Evolutionary conservation across 2,329 filamentous ascomycete genomes (phyloP).

Genomic region (Fusarium euwallaceae): DNA sequence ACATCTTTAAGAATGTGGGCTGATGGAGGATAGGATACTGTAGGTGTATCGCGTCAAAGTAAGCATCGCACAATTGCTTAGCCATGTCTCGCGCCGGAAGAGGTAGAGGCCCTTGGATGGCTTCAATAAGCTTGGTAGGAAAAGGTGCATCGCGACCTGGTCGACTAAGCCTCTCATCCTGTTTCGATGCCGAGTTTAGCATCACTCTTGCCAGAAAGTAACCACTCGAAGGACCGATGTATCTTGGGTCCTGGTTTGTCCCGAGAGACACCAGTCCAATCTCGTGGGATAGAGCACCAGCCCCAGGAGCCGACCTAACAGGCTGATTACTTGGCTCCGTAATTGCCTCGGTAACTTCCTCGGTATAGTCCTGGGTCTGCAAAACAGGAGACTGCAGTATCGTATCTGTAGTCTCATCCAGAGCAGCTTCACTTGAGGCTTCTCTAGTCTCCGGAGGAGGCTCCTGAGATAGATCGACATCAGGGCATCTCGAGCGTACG

Average conservation of each 20-base stretch:
- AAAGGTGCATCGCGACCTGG: conserved; percentile 27
- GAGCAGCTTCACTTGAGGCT: conserved; percentile 15
- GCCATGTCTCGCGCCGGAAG: conserved; percentile 53
- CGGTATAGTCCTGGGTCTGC: neutral
- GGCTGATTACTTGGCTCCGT: conserved; percentile 19
- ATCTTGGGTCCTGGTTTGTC: conserved; percentile 61
- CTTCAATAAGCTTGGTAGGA: conserved; percentile 49
- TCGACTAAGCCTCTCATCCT: conserved; percentile 28
- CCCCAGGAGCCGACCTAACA: conserved; percentile 28
- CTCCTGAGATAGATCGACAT: conserved; percentile 54
- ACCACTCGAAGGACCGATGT: conserved; percentile 68
- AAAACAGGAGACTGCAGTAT: conserved; percentile 1
- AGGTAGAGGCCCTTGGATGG: conserved; percentile 49
- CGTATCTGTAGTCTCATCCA: conserved; percentile 13
- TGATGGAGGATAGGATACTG: conserved; percentile 65
- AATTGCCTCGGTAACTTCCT: neutral
- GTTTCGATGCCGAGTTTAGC: conserved; percentile 54
- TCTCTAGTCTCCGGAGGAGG: conserved; percentile 30
- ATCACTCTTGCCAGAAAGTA: conserved; percentile 66
- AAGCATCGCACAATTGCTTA: conserved; percentile 57
- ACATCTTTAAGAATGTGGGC: conserved; percentile 56
- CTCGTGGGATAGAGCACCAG: conserved; percentile 58
- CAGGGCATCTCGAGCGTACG: conserved; percentile 56
- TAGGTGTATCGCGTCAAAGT: conserved; percentile 62
- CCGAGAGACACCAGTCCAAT: conserved; percentile 66